Percentiles rank a stretch among this genome's conserved stretches.
Evolutionary conservation across 1,284 basidiomycete genomes (phyloP).

Genomic region (Cryptococcus sp.): DNA sequence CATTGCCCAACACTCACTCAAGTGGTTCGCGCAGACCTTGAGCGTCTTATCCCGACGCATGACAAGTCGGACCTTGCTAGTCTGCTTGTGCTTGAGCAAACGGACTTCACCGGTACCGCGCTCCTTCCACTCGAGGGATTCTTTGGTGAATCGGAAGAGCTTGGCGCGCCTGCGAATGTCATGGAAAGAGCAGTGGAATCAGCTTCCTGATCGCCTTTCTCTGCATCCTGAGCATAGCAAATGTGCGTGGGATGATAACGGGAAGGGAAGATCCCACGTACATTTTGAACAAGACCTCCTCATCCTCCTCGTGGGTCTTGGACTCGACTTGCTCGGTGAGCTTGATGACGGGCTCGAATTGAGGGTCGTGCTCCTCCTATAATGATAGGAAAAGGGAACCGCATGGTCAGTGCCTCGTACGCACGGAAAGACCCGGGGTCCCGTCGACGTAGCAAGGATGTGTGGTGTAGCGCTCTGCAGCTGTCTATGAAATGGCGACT

Average conservation of each 20-base stretch:
- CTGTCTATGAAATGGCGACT: conserved; percentile 1
- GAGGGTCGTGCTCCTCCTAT: conserved; percentile 76
- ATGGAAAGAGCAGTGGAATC: background rate
- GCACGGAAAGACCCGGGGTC: background rate
- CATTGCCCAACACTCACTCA: conserved; percentile 75
- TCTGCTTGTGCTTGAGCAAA: conserved; percentile 82
- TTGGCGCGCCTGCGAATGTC: conserved; percentile 83
- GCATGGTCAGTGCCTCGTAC: too few relatives aligned
- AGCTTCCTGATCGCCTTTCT: background rate
- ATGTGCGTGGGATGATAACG: background rate
- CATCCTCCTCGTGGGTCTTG: conserved; percentile 95
- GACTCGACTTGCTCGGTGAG: conserved; percentile 90
- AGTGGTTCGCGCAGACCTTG: conserved; percentile 99
- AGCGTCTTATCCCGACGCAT: conserved; percentile 99
- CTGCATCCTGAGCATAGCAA: background rate
- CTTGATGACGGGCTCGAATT: conserved; percentile 96
- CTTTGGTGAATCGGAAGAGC: conserved; percentile 91
- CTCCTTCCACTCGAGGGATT: conserved; percentile 84
- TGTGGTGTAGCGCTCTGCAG: background rate
- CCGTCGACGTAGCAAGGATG: background rate
- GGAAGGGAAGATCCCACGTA: conserved; percentile 44
- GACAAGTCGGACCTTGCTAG: conserved; percentile 90
- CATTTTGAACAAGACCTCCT: conserved; percentile 95
- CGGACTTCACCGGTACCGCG: conserved; percentile 79
- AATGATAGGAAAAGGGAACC: too few relatives aligned